These are phyloP conservation scores for Aspergillus pseudoviridinutans DNA, from an alignment of 2,329 filamentous ascomycete species.

Conservation along the genomic window DNA sequence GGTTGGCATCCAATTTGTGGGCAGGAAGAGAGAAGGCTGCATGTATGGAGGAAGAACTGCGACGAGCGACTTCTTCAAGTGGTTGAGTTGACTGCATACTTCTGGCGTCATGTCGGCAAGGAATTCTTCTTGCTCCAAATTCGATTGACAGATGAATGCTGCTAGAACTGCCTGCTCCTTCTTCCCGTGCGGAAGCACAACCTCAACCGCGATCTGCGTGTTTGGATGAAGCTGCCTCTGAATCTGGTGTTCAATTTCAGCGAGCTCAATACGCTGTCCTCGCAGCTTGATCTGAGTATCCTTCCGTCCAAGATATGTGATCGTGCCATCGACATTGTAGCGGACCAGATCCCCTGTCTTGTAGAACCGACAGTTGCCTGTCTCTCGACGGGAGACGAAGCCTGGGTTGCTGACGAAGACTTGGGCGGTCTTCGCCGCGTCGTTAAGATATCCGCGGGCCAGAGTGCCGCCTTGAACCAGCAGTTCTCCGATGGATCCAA, in stretches of 20 bases:
- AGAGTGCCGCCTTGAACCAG: conserved; percentile 30
- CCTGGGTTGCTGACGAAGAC: conserved; percentile 16
- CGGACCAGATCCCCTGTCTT: conserved; percentile 19
- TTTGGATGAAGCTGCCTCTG: neutral
- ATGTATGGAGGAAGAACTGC: neutral
- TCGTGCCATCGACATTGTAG: conserved; percentile 13
- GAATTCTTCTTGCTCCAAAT: neutral
- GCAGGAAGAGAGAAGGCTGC: neutral
- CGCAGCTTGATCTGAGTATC: conserved; percentile 2
- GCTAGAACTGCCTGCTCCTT: neutral
- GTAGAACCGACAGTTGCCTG: conserved; percentile 6
- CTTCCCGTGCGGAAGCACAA: neutral
- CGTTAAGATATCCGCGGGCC: conserved; percentile 30
- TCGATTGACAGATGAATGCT: neutral
- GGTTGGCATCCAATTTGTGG: neutral
- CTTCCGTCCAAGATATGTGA: conserved; percentile 15
- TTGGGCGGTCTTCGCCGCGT: conserved; percentile 22
- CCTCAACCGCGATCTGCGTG: conserved; percentile 1
- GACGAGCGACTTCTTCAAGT: neutral
- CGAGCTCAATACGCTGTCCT: conserved; percentile 19
- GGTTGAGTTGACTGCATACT: neutral
- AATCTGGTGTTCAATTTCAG: conserved; percentile 13
- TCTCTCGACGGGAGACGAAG: conserved; percentile 10
- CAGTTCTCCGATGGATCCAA: conserved; percentile 19
- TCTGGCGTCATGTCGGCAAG: neutral